Percentiles rank a stretch among this genome's conserved stretches.
These are phyloP conservation scores for Stephania yunnanensis DNA, from an alignment of 164 flowering plant genomes.

Conservation along the genomic window DNA sequence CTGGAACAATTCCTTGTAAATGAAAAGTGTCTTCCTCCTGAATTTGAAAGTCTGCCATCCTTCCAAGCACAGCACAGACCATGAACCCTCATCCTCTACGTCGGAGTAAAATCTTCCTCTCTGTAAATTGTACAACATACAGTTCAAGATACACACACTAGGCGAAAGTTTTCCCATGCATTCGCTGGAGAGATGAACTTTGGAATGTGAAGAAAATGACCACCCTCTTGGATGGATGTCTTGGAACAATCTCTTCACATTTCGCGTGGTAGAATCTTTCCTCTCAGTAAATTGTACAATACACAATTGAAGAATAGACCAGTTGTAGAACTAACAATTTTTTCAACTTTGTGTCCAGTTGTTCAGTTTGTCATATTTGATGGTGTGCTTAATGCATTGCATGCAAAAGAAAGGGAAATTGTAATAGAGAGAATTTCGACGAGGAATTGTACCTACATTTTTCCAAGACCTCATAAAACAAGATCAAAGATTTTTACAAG, in stretches of 20 bases:
- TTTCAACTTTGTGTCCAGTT: neutral
- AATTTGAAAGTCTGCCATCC: slow-evolving; percentile 42
- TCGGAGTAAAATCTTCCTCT: neutral
- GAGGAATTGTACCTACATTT: too few relatives aligned
- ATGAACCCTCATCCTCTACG: slow-evolving; percentile 17
- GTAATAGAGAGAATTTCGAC: too few relatives aligned
- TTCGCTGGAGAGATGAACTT: too few relatives aligned
- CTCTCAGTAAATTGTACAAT: neutral
- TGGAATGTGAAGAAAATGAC: too few relatives aligned
- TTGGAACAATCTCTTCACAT: too few relatives aligned
- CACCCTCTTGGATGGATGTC: too few relatives aligned
- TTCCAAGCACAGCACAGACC: slow-evolving; percentile 68
- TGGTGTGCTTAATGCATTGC: neutral
- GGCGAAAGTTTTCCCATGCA: too few relatives aligned
- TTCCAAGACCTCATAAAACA: too few relatives aligned
- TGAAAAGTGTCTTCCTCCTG: slow-evolving; percentile 46
- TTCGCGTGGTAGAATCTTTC: neutral
- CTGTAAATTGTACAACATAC: neutral
- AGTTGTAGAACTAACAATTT: neutral
- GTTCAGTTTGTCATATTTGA: neutral
- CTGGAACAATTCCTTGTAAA: slow-evolving; percentile 69
- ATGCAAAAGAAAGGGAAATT: too few relatives aligned
- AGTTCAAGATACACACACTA: too few relatives aligned
- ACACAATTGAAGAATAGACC: neutral
- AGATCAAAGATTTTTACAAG: too few relatives aligned